These are phyloP conservation scores for Suillus weaverae DNA, from an alignment of 768 basidiomycete genomes.

Conservation along the genomic window DNA sequence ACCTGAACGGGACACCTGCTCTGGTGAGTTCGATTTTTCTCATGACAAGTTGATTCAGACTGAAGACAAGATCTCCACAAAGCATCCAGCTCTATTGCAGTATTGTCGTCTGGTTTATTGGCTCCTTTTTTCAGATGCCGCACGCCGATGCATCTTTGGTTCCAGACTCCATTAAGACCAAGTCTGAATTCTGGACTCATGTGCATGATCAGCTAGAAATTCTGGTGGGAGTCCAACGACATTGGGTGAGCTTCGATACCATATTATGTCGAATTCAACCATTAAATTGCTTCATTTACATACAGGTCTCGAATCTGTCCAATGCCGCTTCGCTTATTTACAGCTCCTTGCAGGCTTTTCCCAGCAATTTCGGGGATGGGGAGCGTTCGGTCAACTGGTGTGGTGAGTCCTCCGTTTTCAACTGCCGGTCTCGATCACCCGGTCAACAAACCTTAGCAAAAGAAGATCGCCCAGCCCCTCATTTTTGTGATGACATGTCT, in stretches of 20 bases:
- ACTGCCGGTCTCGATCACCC: conserved; percentile 1
- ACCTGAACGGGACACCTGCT: background rate
- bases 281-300: conserved; percentile 7
- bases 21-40: conserved; percentile 1
- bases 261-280: conserved; percentile 5
- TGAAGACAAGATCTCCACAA: background rate
- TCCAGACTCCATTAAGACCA: conserved; percentile 68
- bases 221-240: conserved; percentile 65
- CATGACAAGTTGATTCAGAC: background rate
- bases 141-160: conserved; percentile 81
- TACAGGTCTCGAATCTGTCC: conserved; percentile 81
- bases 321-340: conserved; percentile 83
- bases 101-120: background rate
- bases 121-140: conserved; percentile 49
- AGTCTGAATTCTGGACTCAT: conserved; percentile 79
- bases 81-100: background rate
- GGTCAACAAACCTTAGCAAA: background rate
- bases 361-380: conserved; percentile 57
- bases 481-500: background rate
- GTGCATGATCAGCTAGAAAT: conserved; percentile 60
- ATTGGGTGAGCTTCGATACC: conserved; percentile 61
- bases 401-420: conserved; percentile 54
- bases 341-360: conserved; percentile 70
- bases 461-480: background rate
- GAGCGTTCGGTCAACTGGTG: conserved; percentile 87